A percentile compares a stretch with the other conserved stretches of the same genome.
Evolutionary conservation across 2,329 filamentous ascomycete species (phyloP).

Genomic region (Alternaria sp.): DNA sequence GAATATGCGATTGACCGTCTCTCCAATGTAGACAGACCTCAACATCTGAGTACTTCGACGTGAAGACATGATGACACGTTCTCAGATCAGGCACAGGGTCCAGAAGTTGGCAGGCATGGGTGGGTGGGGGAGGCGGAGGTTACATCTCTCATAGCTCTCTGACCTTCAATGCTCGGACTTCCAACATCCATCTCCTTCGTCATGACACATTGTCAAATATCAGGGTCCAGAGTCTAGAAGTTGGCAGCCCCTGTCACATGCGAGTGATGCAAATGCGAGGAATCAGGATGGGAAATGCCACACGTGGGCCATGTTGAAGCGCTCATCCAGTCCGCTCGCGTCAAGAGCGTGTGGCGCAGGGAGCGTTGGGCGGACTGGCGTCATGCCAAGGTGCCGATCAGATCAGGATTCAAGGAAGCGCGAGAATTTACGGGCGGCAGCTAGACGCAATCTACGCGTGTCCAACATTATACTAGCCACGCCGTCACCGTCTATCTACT

Average conservation of each 20-base stretch:
- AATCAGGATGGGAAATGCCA: constrained; percentile 22
- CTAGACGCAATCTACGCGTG: constrained; percentile 22
- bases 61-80: background rate
- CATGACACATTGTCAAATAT: too few species aligned
- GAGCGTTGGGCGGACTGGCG: constrained; percentile 24
- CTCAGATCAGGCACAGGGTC: background rate
- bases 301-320: constrained; percentile 19
- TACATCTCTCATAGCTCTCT: too few species aligned
- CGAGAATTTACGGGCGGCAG: constrained; percentile 30
- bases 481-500: background rate
- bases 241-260: constrained; percentile 3
- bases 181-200: too few species aligned
- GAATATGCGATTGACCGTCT: too few species aligned
- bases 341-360: constrained; percentile 20
- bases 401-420: constrained; percentile 34
- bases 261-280: constrained; percentile 5
- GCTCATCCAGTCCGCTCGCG: background rate
- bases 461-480: constrained; percentile 17
- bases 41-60: background rate
- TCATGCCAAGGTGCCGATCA: constrained; percentile 34
- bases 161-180: too few species aligned
- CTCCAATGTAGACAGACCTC: too few species aligned
- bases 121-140: too few species aligned
- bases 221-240: background rate
- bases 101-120: background rate